Evolutionary conservation across 768 basidiomycete species (phyloP).

Genomic region (Infundibulicybe gibba): DNA sequence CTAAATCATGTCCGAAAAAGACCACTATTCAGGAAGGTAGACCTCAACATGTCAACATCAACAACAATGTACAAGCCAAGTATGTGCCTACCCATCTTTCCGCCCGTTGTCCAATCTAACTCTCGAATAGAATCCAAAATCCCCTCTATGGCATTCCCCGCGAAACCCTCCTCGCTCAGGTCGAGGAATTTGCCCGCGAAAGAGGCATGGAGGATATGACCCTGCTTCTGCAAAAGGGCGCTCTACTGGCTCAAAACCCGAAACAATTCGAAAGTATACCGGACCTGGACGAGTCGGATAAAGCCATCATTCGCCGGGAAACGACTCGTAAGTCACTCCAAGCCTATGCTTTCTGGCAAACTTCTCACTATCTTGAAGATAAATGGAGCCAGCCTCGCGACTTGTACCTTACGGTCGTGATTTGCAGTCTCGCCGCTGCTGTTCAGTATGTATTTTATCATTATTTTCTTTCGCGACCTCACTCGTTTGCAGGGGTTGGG

Average conservation of each 20-base stretch:
- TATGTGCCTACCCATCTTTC: conserved; percentile 10
- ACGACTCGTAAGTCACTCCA: conserved; percentile 32
- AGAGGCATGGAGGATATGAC: conserved; percentile 41
- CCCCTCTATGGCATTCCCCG: conserved; percentile 54
- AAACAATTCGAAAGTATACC: conserved; percentile 37
- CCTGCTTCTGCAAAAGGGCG: conserved; percentile 59
- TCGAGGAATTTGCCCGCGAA: conserved; percentile 55
- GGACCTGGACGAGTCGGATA: conserved; percentile 34
- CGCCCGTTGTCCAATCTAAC: neutral
- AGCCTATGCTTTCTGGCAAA: too few relatives aligned
- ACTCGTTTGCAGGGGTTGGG: conserved; percentile 43
- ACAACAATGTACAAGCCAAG: conserved; percentile 40
- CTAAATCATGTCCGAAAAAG: conserved; percentile 23
- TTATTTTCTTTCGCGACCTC: neutral
- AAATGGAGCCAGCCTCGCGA: conserved; percentile 44
- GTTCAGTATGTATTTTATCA: conserved; percentile 52
- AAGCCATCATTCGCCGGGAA: conserved; percentile 39
- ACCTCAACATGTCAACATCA: conserved; percentile 20
- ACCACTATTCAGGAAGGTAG: conserved; percentile 17
- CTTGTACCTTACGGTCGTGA: conserved; percentile 38
- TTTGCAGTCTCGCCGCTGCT: conserved; percentile 72
- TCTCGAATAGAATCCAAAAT: conserved; percentile 34
- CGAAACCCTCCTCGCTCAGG: conserved; percentile 55
- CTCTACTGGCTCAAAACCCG: conserved; percentile 70
- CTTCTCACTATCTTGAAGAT: conserved; percentile 18